Base-by-base conservation (phyloP, 352 stramenopile species). In the Globisporangium recalcitrans region DNA sequence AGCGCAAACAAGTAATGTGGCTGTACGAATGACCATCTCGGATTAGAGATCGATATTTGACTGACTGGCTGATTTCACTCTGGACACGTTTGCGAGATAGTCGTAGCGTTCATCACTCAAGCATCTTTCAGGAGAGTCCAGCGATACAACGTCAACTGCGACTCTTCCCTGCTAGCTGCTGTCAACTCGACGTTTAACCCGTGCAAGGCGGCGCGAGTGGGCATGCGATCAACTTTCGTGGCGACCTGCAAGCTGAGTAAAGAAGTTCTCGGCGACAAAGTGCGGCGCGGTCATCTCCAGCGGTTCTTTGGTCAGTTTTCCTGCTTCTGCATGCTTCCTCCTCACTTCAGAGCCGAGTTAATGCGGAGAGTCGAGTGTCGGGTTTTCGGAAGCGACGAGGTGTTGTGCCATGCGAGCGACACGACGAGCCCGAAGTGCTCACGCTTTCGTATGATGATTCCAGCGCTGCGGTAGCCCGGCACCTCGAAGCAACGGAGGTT, bases 231-330 rank as follows among this genome's bases (percentile, higher is more conserved):
- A 11, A 65, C 59, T 14, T 53, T 59, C 32, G 51, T 65, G 0
- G 36, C 36, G 5, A 52, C 59, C 16, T 51, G 52, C 21, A 62
- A 51, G 52, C 40, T 66, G 58, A 60, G 32, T 27, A 14, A 65
- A 24, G n/a, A 47, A 9, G 14, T 34, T 13, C 21, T 51, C 7
- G 6, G 9, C 7, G 26, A 58, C 65, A 40, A 49, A 24, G 34
- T 24, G 6, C 27, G 34, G 3, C 1, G 40, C 14, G 27, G 52
- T 13, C 27, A 22, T 14, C 38, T 65, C 10, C 59, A 59, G 46
- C 67, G 67, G 16, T 85, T 85, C 55, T 64, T 85, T 2, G 47
- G 51, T 7, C 56, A 74, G n/a, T 78, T 70, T 46, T 56, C 71
- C 27, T 83, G 74, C 32, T 78, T 85, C 32, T 72, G 74, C 7